These are phyloP conservation scores for Zoysia pacifica DNA, from an alignment of 176 grass and related monocot species.

Conservation along the genomic window DNA sequence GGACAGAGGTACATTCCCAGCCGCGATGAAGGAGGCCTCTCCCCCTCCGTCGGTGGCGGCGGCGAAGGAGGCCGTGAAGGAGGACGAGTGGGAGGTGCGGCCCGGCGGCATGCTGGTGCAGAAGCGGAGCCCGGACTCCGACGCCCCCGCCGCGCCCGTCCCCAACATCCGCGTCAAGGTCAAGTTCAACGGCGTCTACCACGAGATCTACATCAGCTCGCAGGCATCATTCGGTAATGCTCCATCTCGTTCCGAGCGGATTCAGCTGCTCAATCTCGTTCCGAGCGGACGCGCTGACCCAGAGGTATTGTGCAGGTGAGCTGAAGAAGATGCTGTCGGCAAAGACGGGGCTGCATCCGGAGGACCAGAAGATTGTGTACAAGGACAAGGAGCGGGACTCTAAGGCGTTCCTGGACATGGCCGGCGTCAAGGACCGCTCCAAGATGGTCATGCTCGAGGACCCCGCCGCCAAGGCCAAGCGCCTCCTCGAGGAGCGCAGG, in stretches of 20 bases:
- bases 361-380: slow-evolving; percentile 85
- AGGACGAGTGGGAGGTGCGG: slow-evolving; percentile 85
- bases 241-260: background rate
- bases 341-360: slow-evolving; percentile 72
- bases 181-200: slow-evolving; percentile 71
- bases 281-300: background rate
- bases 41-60: background rate
- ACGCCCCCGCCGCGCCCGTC: slow-evolving; percentile 53
- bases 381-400: slow-evolving; percentile 91
- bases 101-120: slow-evolving; percentile 94
- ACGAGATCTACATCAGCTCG: slow-evolving; percentile 94
- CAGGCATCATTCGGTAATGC: slow-evolving; percentile 86
- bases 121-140: slow-evolving; percentile 62
- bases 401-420: slow-evolving; percentile 75
- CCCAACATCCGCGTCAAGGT: slow-evolving; percentile 89
- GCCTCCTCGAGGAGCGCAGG: slow-evolving; percentile 71
- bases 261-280: background rate
- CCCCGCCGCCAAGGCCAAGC: slow-evolving; percentile 71
- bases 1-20: slow-evolving; percentile 48
- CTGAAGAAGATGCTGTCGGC: slow-evolving; percentile 83
- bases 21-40: slow-evolving; percentile 59
- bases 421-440: slow-evolving; percentile 86
- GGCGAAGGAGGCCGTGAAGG: slow-evolving; percentile 23
- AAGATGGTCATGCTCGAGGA: slow-evolving; percentile 83
- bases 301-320: slow-evolving; percentile 57